These are phyloP conservation scores for Aspergillus caelatus DNA, from an alignment of 2,329 filamentous ascomycete species.

Conservation along the genomic window DNA sequence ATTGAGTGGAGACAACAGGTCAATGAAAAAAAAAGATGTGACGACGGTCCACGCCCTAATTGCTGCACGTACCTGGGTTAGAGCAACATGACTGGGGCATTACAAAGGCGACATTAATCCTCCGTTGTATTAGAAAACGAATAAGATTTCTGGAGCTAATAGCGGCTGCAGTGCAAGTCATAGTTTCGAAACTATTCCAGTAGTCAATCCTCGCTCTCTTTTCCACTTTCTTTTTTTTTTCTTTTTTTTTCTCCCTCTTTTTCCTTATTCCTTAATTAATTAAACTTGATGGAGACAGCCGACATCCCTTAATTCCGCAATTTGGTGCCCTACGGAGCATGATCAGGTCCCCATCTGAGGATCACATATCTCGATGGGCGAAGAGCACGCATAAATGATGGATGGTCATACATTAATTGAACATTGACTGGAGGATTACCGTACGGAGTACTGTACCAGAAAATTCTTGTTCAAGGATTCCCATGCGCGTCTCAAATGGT, in stretches of 20 bases:
- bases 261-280: not conserved
- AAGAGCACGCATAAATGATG: not conserved
- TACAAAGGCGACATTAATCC: constrained; percentile 13
- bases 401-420: constrained; percentile 1
- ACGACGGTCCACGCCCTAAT: constrained; percentile 36
- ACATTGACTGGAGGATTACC: not conserved
- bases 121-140: constrained; percentile 5
- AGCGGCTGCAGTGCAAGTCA: constrained; percentile 21
- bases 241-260: not conserved
- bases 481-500: constrained; percentile 21
- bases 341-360: constrained; percentile 1
- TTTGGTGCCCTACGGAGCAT: constrained; percentile 3
- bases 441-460: constrained; percentile 1
- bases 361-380: not conserved
- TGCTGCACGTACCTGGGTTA: constrained; percentile 32
- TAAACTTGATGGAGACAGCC: not conserved
- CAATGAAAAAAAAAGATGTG: constrained; percentile 32
- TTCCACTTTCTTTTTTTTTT: not conserved
- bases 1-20: constrained; percentile 32
- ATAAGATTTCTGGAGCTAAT: constrained; percentile 21
- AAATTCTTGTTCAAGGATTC: constrained; percentile 16
- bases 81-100: constrained; percentile 4
- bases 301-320: not conserved
- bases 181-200: constrained; percentile 3
- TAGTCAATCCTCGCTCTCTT: not conserved